Evolutionary conservation across 139 green algal genomes (phyloP).

Genomic region (Diplosphaera chodatii): DNA sequence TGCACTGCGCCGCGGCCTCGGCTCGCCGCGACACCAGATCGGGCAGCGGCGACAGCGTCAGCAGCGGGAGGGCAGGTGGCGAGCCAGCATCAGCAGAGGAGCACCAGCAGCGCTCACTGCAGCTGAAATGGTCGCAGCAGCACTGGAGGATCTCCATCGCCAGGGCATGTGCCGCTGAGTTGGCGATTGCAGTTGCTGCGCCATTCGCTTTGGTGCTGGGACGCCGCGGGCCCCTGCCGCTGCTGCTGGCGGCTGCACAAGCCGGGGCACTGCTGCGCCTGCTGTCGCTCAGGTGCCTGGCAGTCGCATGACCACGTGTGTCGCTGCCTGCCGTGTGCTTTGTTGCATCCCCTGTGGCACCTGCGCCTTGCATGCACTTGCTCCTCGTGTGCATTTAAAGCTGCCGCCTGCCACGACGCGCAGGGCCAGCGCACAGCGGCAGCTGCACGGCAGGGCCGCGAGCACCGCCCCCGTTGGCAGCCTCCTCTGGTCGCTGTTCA

Average conservation of each 20-base stretch:
- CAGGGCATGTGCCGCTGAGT: background rate
- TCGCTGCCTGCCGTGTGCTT: no score
- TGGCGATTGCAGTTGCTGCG: background rate
- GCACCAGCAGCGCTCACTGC: background rate
- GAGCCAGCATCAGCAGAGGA: background rate
- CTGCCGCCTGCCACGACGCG: no score
- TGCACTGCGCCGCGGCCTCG: background rate
- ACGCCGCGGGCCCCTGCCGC: constrained; percentile 19
- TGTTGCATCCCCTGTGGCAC: no score
- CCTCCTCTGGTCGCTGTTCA: constrained; percentile 14
- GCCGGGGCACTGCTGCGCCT: constrained; percentile 9
- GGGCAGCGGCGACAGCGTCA: no score
- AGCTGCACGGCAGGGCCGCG: background rate
- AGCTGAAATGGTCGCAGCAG: background rate
- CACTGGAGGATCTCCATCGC: no score
- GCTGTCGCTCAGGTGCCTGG: background rate
- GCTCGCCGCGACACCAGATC: no score
- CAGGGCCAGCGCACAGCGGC: background rate
- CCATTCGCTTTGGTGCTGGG: constrained; percentile 19
- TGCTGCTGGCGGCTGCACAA: constrained; percentile 32
- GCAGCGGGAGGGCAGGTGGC: no score
- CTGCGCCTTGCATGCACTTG: no score
- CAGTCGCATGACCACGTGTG: no score
- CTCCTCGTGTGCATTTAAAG: no score
- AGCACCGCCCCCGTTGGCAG: background rate